Evolutionary conservation across 169 alveolate genomes (phyloP), one percentile per base, ranked within the genome.

Genomic region (Plasmodium adleri): DNA sequence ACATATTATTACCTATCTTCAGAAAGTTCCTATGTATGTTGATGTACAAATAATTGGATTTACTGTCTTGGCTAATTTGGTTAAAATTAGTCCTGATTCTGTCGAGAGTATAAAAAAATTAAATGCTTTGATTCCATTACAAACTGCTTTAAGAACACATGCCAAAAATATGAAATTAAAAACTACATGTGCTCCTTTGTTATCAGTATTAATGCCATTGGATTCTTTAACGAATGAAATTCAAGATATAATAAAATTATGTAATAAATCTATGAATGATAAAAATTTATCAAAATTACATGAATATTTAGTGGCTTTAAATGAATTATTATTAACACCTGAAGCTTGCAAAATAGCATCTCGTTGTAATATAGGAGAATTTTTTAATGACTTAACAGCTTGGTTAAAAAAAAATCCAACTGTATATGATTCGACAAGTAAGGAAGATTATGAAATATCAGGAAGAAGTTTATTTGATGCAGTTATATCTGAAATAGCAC

Each of bases 121-220:
- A 8, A 92, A 91, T 76, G 88, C 85, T 74, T 92, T 86, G 24
- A 39, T 45, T 62, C 87, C 92, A 8, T 54, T 95, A 10, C 95
- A 95, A 80, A 96, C 88, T 47, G 95, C 97, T 26, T 80, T 93
- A 92, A 89, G 98, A 56, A 95, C 98, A 13, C 98, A 97, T 93
- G 94, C 94, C 49, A 96, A 93, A 73, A 93, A 92, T 72, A 83
- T 93, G 39, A 96, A 95, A 76, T 91, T 97, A 62, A 95, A 94
- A 92, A 75, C 95, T 26, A 95, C 95, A 68, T 90, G 96, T 28
- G 98, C 97, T 45, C 96, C 97, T 32, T 80, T 97, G 54, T 86
- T 96, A 60, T 94, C 97, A n/a, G 93, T 96, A 52, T 67, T 97
- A 72, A 95, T 97, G 96, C 98, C 98, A 2, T 95, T 96, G 32